A percentile compares a stretch with the other conserved stretches of the same genome.
Evolutionary conservation across 2,329 filamentous ascomycete species (phyloP).

Genomic region (Sporothrix brasiliensis): DNA sequence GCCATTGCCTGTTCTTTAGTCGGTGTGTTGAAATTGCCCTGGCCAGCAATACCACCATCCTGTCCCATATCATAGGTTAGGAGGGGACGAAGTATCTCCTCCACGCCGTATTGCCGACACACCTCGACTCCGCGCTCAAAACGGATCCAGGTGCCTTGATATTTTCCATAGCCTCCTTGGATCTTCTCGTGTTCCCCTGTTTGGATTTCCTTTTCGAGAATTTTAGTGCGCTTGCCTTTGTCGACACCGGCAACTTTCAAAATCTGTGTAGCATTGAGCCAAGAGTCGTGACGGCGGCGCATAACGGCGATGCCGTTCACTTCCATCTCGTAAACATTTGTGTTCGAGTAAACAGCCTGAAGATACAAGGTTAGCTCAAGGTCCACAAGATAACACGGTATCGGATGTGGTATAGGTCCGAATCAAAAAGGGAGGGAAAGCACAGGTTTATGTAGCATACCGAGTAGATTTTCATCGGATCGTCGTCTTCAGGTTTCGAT

Average conservation of each 20-base stretch:
- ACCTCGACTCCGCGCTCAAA: slow-evolving; percentile 91
- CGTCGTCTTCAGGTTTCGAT: slow-evolving; percentile 45
- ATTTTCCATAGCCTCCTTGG: slow-evolving; percentile 97
- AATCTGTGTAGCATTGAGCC: slow-evolving; percentile 98
- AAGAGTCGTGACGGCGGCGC: slow-evolving; percentile 91
- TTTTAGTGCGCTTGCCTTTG: slow-evolving; percentile 96
- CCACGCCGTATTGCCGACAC: slow-evolving; percentile 77
- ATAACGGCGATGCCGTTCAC: slow-evolving; percentile 92
- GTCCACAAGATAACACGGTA: neutral
- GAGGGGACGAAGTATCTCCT: slow-evolving; percentile 73
- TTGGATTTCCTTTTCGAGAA: slow-evolving; percentile 95
- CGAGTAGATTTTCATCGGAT: slow-evolving; percentile 63
- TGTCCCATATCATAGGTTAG: slow-evolving; percentile 80
- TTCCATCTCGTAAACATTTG: slow-evolving; percentile 98
- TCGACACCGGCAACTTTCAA: slow-evolving; percentile 96
- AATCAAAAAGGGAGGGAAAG: neutral
- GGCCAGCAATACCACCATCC: slow-evolving; percentile 70
- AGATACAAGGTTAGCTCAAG: neutral
- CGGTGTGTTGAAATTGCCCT: slow-evolving; percentile 83
- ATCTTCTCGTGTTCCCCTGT: slow-evolving; percentile 98
- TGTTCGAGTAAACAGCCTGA: slow-evolving; percentile 85
- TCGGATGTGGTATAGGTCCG: neutral
- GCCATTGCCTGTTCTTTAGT: slow-evolving; percentile 99
- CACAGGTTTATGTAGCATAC: slow-evolving; percentile 46
- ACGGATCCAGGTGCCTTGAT: slow-evolving; percentile 98